phyloP scores from a whole-genome alignment of 108 stramenopile species.

The Aurantiochytrium sp. region DNA sequence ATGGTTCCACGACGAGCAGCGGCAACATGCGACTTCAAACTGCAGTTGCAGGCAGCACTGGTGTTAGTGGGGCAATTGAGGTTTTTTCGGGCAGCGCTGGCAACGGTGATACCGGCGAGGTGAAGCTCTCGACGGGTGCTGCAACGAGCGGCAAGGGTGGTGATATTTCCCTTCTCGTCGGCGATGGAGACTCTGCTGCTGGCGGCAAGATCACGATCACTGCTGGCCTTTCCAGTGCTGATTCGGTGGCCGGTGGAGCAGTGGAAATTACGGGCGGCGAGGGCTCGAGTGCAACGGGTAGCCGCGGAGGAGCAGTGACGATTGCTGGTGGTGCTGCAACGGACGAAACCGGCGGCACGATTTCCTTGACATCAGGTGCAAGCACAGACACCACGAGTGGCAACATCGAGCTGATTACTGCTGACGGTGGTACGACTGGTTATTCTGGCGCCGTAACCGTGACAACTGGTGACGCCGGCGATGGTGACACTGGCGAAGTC shows the following conservation, averaged over 20 bases:
- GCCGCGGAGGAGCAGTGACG: neutral
- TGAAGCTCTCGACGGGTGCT: neutral
- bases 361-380: neutral
- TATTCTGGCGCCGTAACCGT: neutral
- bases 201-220: neutral
- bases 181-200: neutral
- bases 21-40: conserved; percentile 32
- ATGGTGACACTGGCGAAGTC: conserved; percentile 28
- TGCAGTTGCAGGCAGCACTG: conserved; percentile 32
- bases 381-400: neutral
- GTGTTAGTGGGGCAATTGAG: conserved; percentile 33
- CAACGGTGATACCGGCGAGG: conserved; percentile 3
- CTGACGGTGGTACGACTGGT: neutral
- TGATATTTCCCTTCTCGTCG: neutral
- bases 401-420: neutral
- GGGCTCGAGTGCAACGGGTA: neutral
- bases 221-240: neutral
- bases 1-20: conserved; percentile 25
- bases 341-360: neutral
- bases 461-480: neutral
- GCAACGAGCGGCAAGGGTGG: neutral
- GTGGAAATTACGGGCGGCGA: neutral
- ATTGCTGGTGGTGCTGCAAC: neutral
- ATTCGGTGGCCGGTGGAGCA: neutral
- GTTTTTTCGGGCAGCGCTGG: conserved; percentile 34